phyloP scores from a whole-genome alignment of 371 early-diverging fungal genomes.

The Chytridiales sp. region DNA sequence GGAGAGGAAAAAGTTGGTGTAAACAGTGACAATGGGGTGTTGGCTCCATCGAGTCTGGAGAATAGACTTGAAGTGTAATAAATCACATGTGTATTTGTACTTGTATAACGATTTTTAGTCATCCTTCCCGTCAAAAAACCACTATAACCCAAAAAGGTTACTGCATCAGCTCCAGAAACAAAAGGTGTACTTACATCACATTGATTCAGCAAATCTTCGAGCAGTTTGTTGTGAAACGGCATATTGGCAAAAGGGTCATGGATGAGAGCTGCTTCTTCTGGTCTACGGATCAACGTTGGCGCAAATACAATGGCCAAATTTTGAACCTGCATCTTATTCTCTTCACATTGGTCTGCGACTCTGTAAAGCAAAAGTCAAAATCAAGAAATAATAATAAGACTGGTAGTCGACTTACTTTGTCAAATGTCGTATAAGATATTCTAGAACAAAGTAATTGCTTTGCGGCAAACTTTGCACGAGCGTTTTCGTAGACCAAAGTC shows the following conservation, averaged over 20 bases:
- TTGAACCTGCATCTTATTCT: constrained; percentile 85
- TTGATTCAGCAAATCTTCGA: constrained; percentile 49
- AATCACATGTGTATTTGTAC: neutral
- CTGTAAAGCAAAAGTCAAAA: constrained; percentile 15
- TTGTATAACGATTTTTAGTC: constrained; percentile 16
- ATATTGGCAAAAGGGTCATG: constrained; percentile 51
- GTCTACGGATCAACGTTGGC: constrained; percentile 47
- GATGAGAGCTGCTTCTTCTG: constrained; percentile 29
- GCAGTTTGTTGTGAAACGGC: constrained; percentile 47
- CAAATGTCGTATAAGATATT: constrained; percentile 72
- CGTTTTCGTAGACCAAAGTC: constrained; percentile 67
- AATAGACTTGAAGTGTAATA: neutral
- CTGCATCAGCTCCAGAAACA: neutral
- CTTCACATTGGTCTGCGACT: constrained; percentile 61
- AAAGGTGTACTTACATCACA: constrained; percentile 30
- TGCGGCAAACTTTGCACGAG: constrained; percentile 71
- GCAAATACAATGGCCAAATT: constrained; percentile 86
- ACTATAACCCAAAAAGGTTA: constrained; percentile 18
- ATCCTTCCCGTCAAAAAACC: constrained; percentile 41
- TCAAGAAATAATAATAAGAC: neutral
- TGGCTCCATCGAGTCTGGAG: neutral
- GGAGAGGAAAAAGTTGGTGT: neutral
- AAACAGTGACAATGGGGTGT: neutral
- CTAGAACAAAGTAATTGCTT: constrained; percentile 65
- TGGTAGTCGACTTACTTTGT: constrained; percentile 30